Evolutionary conservation across 345 rosid genomes (phyloP).

Genomic region (Excoecaria cochinchinensis): DNA sequence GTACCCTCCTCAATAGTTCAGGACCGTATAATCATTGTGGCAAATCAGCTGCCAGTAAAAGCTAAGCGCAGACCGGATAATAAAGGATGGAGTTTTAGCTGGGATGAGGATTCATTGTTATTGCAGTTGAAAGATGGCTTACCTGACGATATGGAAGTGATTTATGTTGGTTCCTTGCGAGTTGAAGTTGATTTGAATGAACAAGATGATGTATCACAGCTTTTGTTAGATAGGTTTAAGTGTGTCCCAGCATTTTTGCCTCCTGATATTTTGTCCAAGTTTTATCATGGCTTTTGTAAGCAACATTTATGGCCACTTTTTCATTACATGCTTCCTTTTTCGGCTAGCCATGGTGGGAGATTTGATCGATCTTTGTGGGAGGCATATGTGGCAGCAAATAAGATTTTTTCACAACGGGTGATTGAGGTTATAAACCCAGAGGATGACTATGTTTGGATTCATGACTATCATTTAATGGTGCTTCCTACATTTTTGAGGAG

Average conservation of each 20-base stretch:
- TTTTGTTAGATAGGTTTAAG: conserved; percentile 67
- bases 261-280: conserved; percentile 54
- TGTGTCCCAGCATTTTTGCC: conserved; percentile 78
- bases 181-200: conserved; percentile 56
- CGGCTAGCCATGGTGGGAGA: conserved; percentile 62
- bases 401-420: conserved; percentile 68
- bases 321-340: conserved; percentile 76
- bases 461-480: conserved; percentile 83
- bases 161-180: conserved; percentile 62
- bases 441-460: conserved; percentile 77
- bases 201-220: conserved; percentile 72
- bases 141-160: conserved; percentile 77
- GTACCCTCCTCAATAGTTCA: conserved; percentile 58
- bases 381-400: conserved; percentile 74
- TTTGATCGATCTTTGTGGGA: conserved; percentile 76
- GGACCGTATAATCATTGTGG: conserved; percentile 69
- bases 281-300: conserved; percentile 74
- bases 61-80: conserved; percentile 77
- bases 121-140: conserved; percentile 73
- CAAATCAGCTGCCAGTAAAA: conserved; percentile 69
- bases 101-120: conserved; percentile 66
- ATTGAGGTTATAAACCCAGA: conserved; percentile 74
- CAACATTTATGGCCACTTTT: conserved; percentile 83
- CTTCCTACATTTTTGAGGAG: conserved; percentile 73
- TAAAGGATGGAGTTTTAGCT: conserved; percentile 74